These are phyloP conservation scores for Kodamaea arcana DNA, from an alignment of 1,139 yeast species.

Conservation along the genomic window DNA sequence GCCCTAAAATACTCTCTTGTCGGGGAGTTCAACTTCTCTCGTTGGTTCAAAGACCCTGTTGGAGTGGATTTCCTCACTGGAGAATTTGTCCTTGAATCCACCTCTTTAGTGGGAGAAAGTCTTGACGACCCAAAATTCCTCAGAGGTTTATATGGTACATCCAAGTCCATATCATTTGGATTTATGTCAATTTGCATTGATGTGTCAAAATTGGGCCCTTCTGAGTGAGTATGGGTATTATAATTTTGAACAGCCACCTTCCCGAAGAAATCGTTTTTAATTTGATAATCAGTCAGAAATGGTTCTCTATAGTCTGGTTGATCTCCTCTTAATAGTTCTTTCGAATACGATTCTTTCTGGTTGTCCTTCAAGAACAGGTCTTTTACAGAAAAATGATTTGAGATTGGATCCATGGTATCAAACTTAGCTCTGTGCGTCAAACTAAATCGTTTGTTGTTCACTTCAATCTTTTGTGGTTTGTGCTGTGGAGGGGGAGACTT, in stretches of 20 bases:
- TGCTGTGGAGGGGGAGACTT: conserved; percentile 12
- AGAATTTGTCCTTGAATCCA: background rate
- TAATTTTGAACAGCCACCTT: no score
- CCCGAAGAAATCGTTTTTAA: no score
- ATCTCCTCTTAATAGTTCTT: no score
- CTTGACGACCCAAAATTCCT: background rate
- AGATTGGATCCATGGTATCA: conserved; percentile 40
- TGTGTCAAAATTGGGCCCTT: no score
- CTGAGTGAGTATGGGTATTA: no score
- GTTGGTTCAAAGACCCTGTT: background rate
- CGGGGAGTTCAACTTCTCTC: background rate
- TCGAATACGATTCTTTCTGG: no score
- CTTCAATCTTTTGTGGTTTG: conserved; percentile 4
- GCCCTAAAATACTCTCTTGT: no score
- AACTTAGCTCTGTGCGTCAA: conserved; percentile 33
- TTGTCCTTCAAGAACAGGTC: no score
- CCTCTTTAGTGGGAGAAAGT: background rate
- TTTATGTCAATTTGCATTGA: no score
- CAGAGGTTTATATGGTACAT: background rate
- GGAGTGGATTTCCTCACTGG: background rate
- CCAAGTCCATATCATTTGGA: background rate
- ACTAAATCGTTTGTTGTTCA: conserved; percentile 25
- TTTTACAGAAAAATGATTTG: conserved; percentile 34
- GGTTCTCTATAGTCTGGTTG: no score
- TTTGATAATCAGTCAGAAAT: no score